Base-by-base conservation (phyloP, 305 asterid species). In the Striga hermonthica region DNA sequence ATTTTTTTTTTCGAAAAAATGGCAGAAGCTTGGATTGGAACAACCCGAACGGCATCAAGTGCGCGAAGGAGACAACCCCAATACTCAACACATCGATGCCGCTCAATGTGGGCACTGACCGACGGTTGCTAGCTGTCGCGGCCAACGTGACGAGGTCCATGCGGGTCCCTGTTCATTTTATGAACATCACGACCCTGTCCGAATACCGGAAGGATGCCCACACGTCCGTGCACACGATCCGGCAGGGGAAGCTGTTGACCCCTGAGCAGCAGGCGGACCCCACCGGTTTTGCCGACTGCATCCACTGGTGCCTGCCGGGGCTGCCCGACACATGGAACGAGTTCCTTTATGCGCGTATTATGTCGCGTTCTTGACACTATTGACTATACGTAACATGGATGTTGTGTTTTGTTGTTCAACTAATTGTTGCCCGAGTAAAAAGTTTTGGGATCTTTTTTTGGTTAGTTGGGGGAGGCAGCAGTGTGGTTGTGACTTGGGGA, bases 281-380 rank as follows among this genome's bases (percentile, higher is more conserved):
- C 0, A 74, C 73, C 22, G 74, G 81, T 1, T 90, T 57, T 22
- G 96, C 97, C 3, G 97, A 90, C 52, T 90, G 97, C 69, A 90
- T 90, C 34, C 97, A 90, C 53, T 90, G 97, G 97, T 90, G 97
- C 72, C 86, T 90, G 6, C 97, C 97, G 0, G 97, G 96, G 0
- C 74, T 90, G 73, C 97, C 97, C 0, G 97, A 90, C 60, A 82
- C 84, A 1, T 90, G 97, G 97, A 90, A 90, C 38, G 97, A 90
- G 84, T 84, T 90, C 58, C 76, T 90, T 14, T 90, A 88, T n/a
- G 48, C 93, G 0, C 76, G 79, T 31, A 86, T 90, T 39, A 72
- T 90, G 14, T 78, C 86, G 15, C 75, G 81, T 7, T 70, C 85
- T 60, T 86, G 85, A 84, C 90, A 28, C 6, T 22, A 22, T 22